Percentiles rank a stretch among this genome's conserved stretches.
These are phyloP conservation scores for Sclerotinia subarctica DNA, from an alignment of 2,329 filamentous ascomycete species.

Conservation along the genomic window DNA sequence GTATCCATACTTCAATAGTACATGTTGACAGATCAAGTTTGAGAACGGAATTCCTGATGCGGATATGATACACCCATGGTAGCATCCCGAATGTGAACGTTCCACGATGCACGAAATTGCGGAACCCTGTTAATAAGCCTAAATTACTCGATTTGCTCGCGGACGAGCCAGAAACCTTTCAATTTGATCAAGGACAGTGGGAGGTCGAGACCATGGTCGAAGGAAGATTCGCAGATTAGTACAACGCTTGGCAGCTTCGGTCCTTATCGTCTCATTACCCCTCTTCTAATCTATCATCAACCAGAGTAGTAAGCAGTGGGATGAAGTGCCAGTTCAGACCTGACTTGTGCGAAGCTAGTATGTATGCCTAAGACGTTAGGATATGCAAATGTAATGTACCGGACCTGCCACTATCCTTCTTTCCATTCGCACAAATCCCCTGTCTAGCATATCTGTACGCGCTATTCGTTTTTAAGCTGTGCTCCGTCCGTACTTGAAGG, in stretches of 20 bases:
- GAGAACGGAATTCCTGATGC: conserved; percentile 4
- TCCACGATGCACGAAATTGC: conserved; percentile 22
- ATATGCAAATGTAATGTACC: background rate
- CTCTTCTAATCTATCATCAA: conserved; percentile 18
- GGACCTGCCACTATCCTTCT: background rate
- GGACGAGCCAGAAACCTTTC: background rate
- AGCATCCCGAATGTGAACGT: conserved; percentile 21
- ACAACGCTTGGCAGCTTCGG: conserved; percentile 10
- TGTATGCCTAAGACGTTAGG: background rate
- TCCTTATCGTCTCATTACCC: conserved; percentile 20
- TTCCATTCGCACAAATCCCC: background rate
- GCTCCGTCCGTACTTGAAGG: background rate
- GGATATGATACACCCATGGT: conserved; percentile 15
- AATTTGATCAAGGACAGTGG: background rate
- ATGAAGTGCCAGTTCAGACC: background rate
- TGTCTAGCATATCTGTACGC: background rate
- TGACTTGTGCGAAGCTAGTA: background rate
- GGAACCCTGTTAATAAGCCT: background rate
- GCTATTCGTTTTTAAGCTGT: background rate
- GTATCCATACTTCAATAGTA: background rate
- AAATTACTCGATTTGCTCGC: background rate
- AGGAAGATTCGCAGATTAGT: conserved; percentile 12
- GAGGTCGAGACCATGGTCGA: conserved; percentile 10
- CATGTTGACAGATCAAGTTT: conserved; percentile 16
- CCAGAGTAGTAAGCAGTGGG: background rate